Conservation (phyloP, 2,329 filamentous ascomycete genomes). For the Trichoderma harzianum region DNA sequence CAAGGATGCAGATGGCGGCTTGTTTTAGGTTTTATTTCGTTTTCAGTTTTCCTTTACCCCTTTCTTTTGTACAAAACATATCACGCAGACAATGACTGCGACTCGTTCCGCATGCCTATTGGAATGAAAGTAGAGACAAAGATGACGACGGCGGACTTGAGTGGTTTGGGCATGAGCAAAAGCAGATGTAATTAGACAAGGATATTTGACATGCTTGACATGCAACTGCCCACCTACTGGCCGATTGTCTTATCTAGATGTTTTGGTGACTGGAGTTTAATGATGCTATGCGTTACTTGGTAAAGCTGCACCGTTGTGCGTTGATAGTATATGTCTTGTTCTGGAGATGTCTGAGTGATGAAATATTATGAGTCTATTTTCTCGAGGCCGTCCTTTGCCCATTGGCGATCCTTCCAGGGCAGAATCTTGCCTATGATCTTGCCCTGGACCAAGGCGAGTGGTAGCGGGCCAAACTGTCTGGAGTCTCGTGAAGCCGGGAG, state of each 20-base stretch:
- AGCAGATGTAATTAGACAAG: constrained; percentile 36
- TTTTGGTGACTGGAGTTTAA: constrained; percentile 4
- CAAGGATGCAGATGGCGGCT: constrained; percentile 22
- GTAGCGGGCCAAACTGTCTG: constrained; percentile 79
- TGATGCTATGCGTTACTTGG: constrained; percentile 10
- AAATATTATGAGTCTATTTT: constrained; percentile 20
- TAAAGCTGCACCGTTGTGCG: not conserved
- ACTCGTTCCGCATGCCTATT: constrained; percentile 26
- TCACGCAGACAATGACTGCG: constrained; percentile 28
- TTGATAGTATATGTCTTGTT: not conserved
- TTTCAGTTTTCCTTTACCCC: not conserved
- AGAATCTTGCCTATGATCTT: constrained; percentile 70
- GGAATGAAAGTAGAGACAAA: constrained; percentile 19
- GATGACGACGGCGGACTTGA: constrained; percentile 18
- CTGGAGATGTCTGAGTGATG: not conserved
- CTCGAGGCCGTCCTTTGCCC: constrained; percentile 46
- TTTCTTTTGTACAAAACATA: constrained; percentile 35
- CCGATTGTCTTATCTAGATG: constrained; percentile 8
- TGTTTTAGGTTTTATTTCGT: constrained; percentile 5
- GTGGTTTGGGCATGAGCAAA: constrained; percentile 20
- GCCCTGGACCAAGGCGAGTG: constrained; percentile 76
- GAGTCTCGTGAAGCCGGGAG: constrained; percentile 80
- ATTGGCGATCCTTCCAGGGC: constrained; percentile 49
- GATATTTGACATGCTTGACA: constrained; percentile 26
- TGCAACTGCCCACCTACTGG: not conserved